Percentiles rank a stretch among this genome's conserved stretches.
Evolutionary conservation across 78 protist species (phyloP).

Genomic region (Blattamonas nauphoetae): DNA sequence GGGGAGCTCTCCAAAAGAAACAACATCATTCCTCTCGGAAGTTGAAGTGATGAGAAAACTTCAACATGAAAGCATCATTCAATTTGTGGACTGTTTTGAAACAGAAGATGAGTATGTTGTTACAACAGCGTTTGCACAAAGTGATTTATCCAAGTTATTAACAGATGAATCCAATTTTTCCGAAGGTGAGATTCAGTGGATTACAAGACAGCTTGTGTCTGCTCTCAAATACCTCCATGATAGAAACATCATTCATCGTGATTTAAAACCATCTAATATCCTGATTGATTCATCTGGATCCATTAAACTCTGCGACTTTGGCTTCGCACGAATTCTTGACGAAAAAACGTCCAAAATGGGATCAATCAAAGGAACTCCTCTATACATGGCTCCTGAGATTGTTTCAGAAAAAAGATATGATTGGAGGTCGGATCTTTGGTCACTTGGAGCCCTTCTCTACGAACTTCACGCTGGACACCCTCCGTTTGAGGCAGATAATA

Average conservation of each 20-base stretch:
- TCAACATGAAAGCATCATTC: background rate
- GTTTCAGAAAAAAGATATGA: background rate
- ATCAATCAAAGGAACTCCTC: slow-evolving; percentile 19
- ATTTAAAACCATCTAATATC: slow-evolving; percentile 21
- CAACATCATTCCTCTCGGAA: background rate
- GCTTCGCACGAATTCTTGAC: background rate
- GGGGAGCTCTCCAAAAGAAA: background rate
- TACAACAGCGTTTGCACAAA: background rate
- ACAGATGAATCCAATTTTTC: slow-evolving; percentile 4
- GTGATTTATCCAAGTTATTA: background rate
- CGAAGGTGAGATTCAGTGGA: background rate
- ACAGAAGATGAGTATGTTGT: background rate
- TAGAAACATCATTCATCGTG: slow-evolving; percentile 8
- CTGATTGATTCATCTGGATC: background rate
- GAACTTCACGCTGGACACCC: background rate
- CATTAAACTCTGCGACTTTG: background rate
- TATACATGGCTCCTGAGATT: slow-evolving; percentile 30
- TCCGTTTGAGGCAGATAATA: background rate
- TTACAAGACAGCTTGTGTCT: background rate
- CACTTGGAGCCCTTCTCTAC: slow-evolving; percentile 15
- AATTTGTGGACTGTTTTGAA: background rate
- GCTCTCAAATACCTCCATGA: slow-evolving; percentile 17
- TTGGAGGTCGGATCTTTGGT: slow-evolving; percentile 15
- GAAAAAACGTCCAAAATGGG: background rate
- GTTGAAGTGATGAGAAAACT: background rate